phyloP scores from a whole-genome alignment of 2,329 filamentous ascomycete species.

The Purpureocillium takamizusanense region DNA sequence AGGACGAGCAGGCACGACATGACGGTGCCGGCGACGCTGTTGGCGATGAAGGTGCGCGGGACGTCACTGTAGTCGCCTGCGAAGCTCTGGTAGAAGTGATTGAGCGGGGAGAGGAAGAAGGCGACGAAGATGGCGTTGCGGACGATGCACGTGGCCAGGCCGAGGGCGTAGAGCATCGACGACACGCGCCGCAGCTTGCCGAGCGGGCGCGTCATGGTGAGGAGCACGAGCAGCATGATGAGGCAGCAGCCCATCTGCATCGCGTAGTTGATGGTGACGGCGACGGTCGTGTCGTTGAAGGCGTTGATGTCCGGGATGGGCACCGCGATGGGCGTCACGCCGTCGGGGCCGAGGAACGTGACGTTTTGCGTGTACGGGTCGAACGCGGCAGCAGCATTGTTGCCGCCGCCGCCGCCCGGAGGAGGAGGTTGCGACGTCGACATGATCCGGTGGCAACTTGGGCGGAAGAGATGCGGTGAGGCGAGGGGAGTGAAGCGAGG shows the following conservation, averaged over 20 bases:
- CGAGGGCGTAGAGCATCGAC: slow-evolving; percentile 55
- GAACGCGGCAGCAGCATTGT: too few relatives aligned
- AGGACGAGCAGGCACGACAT: slow-evolving; percentile 35
- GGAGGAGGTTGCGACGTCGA: too few relatives aligned
- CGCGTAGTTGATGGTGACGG: slow-evolving; percentile 53
- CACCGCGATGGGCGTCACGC: slow-evolving; percentile 18
- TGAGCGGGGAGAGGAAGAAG: slow-evolving; percentile 52
- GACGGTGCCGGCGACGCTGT: slow-evolving; percentile 29
- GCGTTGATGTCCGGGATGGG: slow-evolving; percentile 23
- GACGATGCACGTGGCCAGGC: slow-evolving; percentile 50
- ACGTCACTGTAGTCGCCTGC: slow-evolving; percentile 44
- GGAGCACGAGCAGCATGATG: slow-evolving; percentile 54
- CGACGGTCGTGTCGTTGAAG: slow-evolving; percentile 21
- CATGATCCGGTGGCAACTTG: too few relatives aligned
- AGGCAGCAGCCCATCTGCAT: slow-evolving; percentile 61
- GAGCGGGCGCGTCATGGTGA: slow-evolving; percentile 52
- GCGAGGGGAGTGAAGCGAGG: too few relatives aligned
- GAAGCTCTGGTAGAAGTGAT: slow-evolving; percentile 52
- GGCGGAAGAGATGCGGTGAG: too few relatives aligned
- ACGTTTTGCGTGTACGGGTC: slow-evolving; percentile 26
- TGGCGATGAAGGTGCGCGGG: slow-evolving; percentile 22
- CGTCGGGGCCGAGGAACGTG: slow-evolving; percentile 23
- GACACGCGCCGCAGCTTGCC: slow-evolving; percentile 56
- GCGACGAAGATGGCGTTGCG: slow-evolving; percentile 48
- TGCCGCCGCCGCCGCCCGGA: too few relatives aligned